Evolutionary conservation across 23 red algal species (phyloP).

Genomic region (Agarophyton chilense): DNA sequence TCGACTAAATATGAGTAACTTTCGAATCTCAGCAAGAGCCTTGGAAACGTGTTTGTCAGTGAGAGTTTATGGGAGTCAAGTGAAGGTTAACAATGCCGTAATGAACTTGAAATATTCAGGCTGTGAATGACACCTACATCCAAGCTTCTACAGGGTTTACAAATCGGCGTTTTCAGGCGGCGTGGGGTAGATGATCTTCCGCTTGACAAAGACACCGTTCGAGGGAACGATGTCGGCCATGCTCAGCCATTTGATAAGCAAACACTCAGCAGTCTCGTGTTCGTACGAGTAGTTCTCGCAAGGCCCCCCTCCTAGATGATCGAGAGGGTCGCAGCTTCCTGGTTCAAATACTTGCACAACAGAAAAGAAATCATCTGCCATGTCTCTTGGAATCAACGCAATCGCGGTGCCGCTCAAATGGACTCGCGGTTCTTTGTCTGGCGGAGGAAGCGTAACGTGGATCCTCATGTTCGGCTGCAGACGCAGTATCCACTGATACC

Average conservation of each 20-base stretch:
- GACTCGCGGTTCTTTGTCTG: conserved; percentile 18
- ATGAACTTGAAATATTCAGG: too few species aligned
- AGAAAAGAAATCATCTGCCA: conserved; percentile 59
- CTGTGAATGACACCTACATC: neutral
- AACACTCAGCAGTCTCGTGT: conserved; percentile 30
- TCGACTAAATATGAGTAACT: conserved; percentile 7
- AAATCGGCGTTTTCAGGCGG: conserved; percentile 2
- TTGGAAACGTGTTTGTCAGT: neutral
- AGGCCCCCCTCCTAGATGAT: conserved; percentile 34
- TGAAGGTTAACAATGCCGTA: neutral
- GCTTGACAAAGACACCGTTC: conserved; percentile 64
- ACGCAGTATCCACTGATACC: conserved; percentile 55
- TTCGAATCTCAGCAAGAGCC: neutral
- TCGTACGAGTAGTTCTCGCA: conserved; percentile 63
- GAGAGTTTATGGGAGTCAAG: neutral
- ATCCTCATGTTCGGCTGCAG: conserved; percentile 64
- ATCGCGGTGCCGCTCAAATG: conserved; percentile 65
- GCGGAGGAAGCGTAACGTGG: neutral
- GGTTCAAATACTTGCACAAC: conserved; percentile 46
- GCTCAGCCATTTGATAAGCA: conserved; percentile 66
- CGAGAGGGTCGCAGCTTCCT: conserved; percentile 16
- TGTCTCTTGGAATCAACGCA: conserved; percentile 23
- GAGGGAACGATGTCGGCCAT: conserved; percentile 49
- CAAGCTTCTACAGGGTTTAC: neutral
- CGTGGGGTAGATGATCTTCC: conserved; percentile 48